Percentiles rank a stretch among this genome's conserved stretches.
phyloP scores from a whole-genome alignment of 257 asterid species.

The Solanum gracilifrons region DNA sequence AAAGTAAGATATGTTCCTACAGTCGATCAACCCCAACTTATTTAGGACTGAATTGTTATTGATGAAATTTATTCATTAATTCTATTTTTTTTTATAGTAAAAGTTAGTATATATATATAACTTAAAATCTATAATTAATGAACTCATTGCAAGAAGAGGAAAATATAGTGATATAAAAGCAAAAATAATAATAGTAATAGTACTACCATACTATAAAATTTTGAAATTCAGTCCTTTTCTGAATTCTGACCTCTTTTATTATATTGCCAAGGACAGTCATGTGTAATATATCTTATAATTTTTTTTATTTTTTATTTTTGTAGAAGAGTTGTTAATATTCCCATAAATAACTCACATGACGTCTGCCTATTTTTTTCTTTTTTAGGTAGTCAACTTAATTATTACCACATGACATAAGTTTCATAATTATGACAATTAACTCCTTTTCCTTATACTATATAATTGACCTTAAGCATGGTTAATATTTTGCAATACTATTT shows the following conservation, averaged over 20 bases:
- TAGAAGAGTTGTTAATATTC: not conserved
- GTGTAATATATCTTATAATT: not conserved
- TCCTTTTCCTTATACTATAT: not conserved
- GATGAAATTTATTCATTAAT: not conserved
- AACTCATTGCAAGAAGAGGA: not conserved
- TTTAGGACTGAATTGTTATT: not conserved
- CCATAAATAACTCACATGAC: slow-evolving; percentile 5
- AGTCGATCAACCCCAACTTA: not conserved
- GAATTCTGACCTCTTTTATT: not conserved
- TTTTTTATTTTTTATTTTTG: no score
- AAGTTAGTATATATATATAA: not conserved
- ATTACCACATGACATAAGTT: not conserved
- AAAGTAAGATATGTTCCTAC: not conserved
- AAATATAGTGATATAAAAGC: not conserved
- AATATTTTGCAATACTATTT: not conserved
- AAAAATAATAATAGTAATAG: not conserved
- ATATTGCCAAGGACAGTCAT: not conserved
- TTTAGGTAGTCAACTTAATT: not conserved
- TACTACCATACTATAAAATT: not conserved
- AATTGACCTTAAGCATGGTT: not conserved
- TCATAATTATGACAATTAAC: not conserved
- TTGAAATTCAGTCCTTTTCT: not conserved
- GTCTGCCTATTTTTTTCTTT: not conserved
- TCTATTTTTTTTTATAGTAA: not conserved
- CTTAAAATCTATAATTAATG: not conserved